Percentiles rank a stretch among this genome's conserved stretches.
phyloP scores from a whole-genome alignment of 1,139 yeast genomes.

The Maudiozyma humilis region DNA sequence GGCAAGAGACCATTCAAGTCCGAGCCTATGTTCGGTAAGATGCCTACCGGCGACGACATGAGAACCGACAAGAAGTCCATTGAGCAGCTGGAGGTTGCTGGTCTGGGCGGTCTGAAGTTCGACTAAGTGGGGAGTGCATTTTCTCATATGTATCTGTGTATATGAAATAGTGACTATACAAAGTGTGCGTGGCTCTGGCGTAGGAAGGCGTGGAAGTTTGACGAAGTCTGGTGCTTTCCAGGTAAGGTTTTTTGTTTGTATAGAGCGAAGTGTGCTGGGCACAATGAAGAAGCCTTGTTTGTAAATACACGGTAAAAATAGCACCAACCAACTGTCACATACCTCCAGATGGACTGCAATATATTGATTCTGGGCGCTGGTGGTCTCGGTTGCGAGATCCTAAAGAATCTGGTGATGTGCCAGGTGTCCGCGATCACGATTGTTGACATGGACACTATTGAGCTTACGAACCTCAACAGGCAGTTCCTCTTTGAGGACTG shows the following conservation, averaged over 20 bases:
- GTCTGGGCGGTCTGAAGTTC: slow-evolving; percentile 57
- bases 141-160: neutral
- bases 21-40: slow-evolving; percentile 68
- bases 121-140: neutral
- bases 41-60: slow-evolving; percentile 43
- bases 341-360: slow-evolving; percentile 10
- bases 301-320: too few relatives aligned
- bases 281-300: too few relatives aligned
- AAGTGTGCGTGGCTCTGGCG: too few relatives aligned
- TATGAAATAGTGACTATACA: too few relatives aligned
- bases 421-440: slow-evolving; percentile 73
- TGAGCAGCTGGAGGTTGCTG: slow-evolving; percentile 77
- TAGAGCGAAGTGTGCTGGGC: too few relatives aligned
- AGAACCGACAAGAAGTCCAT: slow-evolving; percentile 54
- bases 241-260: too few relatives aligned
- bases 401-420: slow-evolving; percentile 71
- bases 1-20: slow-evolving; percentile 97
- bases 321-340: too few relatives aligned
- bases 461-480: slow-evolving; percentile 78
- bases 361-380: slow-evolving; percentile 80
- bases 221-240: too few relatives aligned
- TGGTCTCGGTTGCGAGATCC: slow-evolving; percentile 89
- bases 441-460: slow-evolving; percentile 94
- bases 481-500: slow-evolving; percentile 70
- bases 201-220: too few relatives aligned